Evolutionary conservation across 1,284 basidiomycete species (phyloP).

Genomic region (Pholiota adiposa): DNA sequence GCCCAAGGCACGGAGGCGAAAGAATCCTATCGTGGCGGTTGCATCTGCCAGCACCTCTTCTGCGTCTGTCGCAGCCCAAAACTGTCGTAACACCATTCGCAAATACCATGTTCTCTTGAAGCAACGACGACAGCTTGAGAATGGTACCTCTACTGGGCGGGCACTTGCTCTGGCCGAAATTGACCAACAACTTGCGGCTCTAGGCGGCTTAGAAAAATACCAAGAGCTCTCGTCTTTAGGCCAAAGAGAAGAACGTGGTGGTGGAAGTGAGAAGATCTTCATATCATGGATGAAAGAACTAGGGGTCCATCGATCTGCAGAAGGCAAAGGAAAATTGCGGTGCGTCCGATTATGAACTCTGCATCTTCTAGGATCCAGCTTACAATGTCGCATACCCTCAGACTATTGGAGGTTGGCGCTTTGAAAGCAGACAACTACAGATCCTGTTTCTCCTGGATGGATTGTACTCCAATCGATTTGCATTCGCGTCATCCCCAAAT

Average conservation of each 20-base stretch:
- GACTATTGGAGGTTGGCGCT: constrained; percentile 87
- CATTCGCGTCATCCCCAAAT: constrained; percentile 82
- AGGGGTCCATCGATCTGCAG: constrained; percentile 36
- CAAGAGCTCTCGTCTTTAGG: constrained; percentile 83
- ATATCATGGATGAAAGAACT: constrained; percentile 74
- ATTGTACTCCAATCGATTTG: constrained; percentile 77
- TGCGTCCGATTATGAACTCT: constrained; percentile 26
- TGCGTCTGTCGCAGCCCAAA: constrained; percentile 45
- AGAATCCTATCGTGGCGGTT: constrained; percentile 27
- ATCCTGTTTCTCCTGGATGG: constrained; percentile 70
- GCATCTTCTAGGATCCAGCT: not conserved
- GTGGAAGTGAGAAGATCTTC: constrained; percentile 82
- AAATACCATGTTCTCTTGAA: constrained; percentile 74
- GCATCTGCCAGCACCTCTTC: constrained; percentile 25
- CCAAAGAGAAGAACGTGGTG: constrained; percentile 80
- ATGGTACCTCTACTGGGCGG: constrained; percentile 23
- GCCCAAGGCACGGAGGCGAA: constrained; percentile 51
- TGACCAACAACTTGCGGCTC: constrained; percentile 59
- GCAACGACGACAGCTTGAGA: constrained; percentile 52
- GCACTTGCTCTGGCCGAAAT: constrained; percentile 49
- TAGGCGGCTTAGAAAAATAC: constrained; percentile 81
- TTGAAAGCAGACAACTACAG: constrained; percentile 82
- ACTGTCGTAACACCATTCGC: constrained; percentile 68
- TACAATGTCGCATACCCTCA: constrained; percentile 34
- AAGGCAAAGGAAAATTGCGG: constrained; percentile 42